Evolutionary conservation across 2,329 filamentous ascomycete genomes (phyloP).

Genomic region (Colletotrichum caudatum): DNA sequence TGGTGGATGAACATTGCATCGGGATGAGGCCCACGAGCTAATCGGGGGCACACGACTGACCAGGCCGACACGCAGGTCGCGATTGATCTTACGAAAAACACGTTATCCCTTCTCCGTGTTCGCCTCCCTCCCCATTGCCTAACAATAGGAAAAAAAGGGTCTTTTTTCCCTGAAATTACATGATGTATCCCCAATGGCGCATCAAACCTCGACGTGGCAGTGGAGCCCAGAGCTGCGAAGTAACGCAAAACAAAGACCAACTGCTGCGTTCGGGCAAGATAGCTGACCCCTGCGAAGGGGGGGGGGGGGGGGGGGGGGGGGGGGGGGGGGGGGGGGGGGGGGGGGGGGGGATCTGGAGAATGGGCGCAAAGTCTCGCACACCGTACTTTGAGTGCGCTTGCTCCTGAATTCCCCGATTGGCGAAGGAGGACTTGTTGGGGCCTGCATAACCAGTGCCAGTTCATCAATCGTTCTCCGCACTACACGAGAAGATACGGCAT

Average conservation of each 20-base stretch:
- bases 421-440: conserved; percentile 35
- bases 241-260: conserved; percentile 40
- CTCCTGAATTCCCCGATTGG: conserved; percentile 41
- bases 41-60: conserved; percentile 30
- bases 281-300: conserved; percentile 38
- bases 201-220: conserved; percentile 38
- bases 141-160: conserved; percentile 21
- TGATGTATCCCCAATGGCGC: conserved; percentile 16
- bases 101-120: conserved; percentile 6
- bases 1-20: conserved; percentile 20
- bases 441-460: conserved; percentile 38
- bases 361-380: conserved; percentile 41
- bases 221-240: conserved; percentile 35
- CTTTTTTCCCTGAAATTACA: conserved; percentile 11
- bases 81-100: conserved; percentile 12
- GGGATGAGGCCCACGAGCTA: conserved; percentile 37
- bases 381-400: conserved; percentile 38
- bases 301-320: no score
- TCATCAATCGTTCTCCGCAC: conserved; percentile 32
- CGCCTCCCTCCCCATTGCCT: conserved; percentile 9
- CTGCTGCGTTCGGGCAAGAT: conserved; percentile 35
- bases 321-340: no score
- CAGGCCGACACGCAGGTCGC: conserved; percentile 37
- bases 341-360: conserved; percentile 31
- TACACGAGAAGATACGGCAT: background rate